phyloP scores from a whole-genome alignment of 768 basidiomycete genomes.

The Naganishia antarctica region DNA sequence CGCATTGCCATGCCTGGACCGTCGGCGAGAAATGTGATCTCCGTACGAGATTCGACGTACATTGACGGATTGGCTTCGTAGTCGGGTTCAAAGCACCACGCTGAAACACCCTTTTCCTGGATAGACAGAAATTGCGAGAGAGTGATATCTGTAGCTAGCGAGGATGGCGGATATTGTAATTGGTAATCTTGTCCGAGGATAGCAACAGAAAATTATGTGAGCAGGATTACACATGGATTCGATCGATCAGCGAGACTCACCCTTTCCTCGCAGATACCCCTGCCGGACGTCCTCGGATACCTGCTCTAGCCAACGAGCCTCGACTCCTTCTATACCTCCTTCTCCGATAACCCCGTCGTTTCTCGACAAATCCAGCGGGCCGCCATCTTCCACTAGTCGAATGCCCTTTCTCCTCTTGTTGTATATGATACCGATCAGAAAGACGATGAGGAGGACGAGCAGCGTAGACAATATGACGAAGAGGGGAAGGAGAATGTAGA shows the following conservation, averaged over 20 bases:
- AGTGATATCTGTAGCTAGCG: conserved; percentile 95
- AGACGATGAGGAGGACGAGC: conserved; percentile 83
- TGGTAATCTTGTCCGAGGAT: conserved; percentile 49
- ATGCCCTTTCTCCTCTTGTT: conserved; percentile 57
- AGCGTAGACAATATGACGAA: conserved; percentile 90
- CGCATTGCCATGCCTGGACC: conserved; percentile 60
- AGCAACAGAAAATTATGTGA: too few relatives aligned
- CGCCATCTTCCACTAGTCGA: conserved; percentile 70
- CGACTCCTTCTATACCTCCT: conserved; percentile 86
- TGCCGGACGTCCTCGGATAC: conserved; percentile 63
- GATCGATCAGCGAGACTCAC: conserved; percentile 54
- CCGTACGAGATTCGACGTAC: conserved; percentile 89
- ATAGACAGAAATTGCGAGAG: conserved; percentile 97
- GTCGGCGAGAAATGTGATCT: conserved; percentile 81
- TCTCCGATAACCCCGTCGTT: conserved; percentile 81
- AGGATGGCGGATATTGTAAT: conserved; percentile 84
- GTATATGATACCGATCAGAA: conserved; percentile 82
- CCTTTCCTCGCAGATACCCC: conserved; percentile 79
- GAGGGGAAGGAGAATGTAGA: conserved; percentile 71
- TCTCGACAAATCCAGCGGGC: conserved; percentile 86
- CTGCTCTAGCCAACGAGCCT: conserved; percentile 86
- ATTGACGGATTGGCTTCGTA: conserved; percentile 90
- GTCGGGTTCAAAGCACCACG: conserved; percentile 99
- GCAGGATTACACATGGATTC: too few relatives aligned
- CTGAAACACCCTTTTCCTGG: conserved; percentile 98